A percentile compares a stretch with the other conserved stretches of the same genome.
These are phyloP conservation scores for Trichosporon inkin DNA, from an alignment of 1,284 basidiomycete species.

Conservation along the genomic window DNA sequence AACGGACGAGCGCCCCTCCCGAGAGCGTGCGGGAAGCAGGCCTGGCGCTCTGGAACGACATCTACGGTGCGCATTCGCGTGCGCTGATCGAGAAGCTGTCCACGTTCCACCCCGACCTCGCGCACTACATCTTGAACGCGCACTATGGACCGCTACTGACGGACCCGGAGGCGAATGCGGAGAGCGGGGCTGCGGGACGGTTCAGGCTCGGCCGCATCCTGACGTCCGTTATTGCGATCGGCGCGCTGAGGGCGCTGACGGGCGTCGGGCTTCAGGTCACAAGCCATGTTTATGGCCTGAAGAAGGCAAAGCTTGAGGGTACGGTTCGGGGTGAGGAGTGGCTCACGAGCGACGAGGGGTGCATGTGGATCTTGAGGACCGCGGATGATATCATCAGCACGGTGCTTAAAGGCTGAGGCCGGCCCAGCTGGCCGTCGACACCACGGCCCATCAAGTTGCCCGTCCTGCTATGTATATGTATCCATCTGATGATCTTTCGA, in stretches of 20 bases:
- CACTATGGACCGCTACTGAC: slow-evolving; percentile 84
- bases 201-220: slow-evolving; percentile 65
- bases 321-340: slow-evolving; percentile 62
- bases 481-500: no score
- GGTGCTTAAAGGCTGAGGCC: neutral
- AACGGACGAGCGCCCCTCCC: slow-evolving; percentile 55
- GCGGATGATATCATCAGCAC: slow-evolving; percentile 59
- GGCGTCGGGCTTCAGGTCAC: slow-evolving; percentile 87
- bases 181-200: slow-evolving; percentile 43
- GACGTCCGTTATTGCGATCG: slow-evolving; percentile 82
- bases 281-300: slow-evolving; percentile 86
- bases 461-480: no score
- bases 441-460: no score
- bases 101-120: slow-evolving; percentile 62
- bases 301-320: slow-evolving; percentile 62
- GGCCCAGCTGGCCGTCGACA: no score
- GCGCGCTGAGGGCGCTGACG: slow-evolving; percentile 80
- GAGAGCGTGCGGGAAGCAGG: slow-evolving; percentile 47
- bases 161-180: slow-evolving; percentile 56
- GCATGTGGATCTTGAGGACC: slow-evolving; percentile 81
- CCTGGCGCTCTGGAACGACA: slow-evolving; percentile 74
- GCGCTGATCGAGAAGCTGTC: slow-evolving; percentile 86
- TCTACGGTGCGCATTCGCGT: slow-evolving; percentile 82
- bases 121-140: slow-evolving; percentile 84
- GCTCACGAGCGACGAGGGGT: slow-evolving; percentile 82